Base-by-base conservation (phyloP, 345 rosid genomes). In the Erodium maritimum region DNA sequence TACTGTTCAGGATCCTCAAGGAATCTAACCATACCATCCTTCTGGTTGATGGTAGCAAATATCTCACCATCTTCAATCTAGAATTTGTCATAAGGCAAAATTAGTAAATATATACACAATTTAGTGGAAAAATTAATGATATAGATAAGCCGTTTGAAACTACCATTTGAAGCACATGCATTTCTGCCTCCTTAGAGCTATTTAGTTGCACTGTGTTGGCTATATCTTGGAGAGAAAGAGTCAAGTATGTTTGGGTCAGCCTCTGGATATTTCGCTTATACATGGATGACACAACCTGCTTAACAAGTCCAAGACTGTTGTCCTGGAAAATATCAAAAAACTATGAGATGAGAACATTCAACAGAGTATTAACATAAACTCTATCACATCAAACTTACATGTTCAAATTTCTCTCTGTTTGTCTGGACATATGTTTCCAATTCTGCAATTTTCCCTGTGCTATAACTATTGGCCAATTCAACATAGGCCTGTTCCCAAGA, bases 21-120 rank as follows among this genome's bases (percentile, higher is more conserved):
- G 79, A 94, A 94, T 76, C 99, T 83, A 65, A 94, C 99, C 99
- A 94, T 94, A 46, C 99, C 99, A 67, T 94, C 97, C 76, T 85
- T 90, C 79, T 90, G 99, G 85, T 94, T 87, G 73, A 94, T 94
- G 56, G 85, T 75, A 21, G 99, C 99, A 77, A 79, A 82, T 75
- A 94, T 94, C 80, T 89, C 88, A 72, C 96, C 96, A 78, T 94
- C 90, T 80, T 87, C 88, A 65, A 94, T 94, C 97, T 87, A 69
- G 70, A 66, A 54, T 67, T 66, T 34, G 20, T 58, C 56, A 20
- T 13, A 21, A 16, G 5, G 16, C 22, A 12, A 10, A 42, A 14
- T 42, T 14, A 42, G 48, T 14, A 42, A 42, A 42, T 42, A 42
- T 10, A 14, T n/a, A n/a, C n/a, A 42, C 48, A 14, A 42, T 42